A percentile compares a stretch with the other conserved stretches of the same genome.
phyloP scores from a whole-genome alignment of 208 protist genomes.

The Acanthamoeba castellanii region DNA sequence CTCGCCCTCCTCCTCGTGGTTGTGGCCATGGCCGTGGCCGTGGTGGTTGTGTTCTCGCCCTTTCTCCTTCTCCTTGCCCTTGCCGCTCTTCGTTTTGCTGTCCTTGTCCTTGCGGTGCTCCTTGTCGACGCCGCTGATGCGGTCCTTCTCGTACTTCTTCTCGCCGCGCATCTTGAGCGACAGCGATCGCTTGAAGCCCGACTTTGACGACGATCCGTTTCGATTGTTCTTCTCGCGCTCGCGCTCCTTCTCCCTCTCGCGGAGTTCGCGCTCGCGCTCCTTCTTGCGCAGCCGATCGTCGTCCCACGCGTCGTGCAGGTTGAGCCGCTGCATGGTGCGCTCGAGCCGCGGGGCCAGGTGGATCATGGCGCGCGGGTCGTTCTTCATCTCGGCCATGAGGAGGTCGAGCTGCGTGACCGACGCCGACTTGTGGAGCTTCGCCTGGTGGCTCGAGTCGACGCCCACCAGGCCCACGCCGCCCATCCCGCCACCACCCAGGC shows the following conservation, averaged over 20 bases:
- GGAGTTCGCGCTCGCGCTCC: constrained; percentile 3
- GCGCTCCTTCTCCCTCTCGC: neutral
- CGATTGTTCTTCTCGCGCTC: neutral
- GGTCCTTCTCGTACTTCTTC: constrained; percentile 68
- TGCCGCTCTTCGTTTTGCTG: neutral
- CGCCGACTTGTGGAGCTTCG: constrained; percentile 59
- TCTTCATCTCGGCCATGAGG: constrained; percentile 75
- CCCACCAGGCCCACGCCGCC: neutral
- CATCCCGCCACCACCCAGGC: neutral
- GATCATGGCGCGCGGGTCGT: constrained; percentile 62
- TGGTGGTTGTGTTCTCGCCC: neutral
- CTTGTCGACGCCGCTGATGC: constrained; percentile 5
- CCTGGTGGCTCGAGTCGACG: neutral
- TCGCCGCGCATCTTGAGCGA: constrained; percentile 69
- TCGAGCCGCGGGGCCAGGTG: constrained; percentile 55
- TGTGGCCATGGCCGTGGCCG: no score
- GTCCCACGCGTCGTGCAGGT: constrained; percentile 5
- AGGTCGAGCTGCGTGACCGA: constrained; percentile 69
- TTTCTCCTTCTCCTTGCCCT: constrained; percentile 3
- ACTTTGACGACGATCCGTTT: constrained; percentile 13
- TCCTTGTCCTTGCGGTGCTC: neutral
- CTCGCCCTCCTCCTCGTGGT: neutral
- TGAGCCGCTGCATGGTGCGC: constrained; percentile 70
- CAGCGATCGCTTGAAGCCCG: constrained; percentile 59
- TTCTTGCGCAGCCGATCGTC: constrained; percentile 30